phyloP scores from a whole-genome alignment of 345 rosid genomes.

The Brassica incana region DNA sequence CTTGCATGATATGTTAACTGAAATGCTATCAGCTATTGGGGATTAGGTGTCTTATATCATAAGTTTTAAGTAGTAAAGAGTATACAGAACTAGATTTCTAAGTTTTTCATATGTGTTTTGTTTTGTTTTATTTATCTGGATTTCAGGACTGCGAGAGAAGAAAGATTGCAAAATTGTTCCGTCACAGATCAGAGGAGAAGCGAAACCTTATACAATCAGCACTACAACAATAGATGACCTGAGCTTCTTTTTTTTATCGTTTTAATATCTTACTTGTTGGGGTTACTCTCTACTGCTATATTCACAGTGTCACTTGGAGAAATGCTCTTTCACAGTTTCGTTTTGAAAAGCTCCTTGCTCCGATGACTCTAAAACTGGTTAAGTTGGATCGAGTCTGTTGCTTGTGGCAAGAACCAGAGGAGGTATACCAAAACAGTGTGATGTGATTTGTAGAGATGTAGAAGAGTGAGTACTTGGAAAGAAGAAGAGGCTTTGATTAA shows the following conservation, averaged over 20 bases:
- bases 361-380: slow-evolving; percentile 14
- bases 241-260: neutral
- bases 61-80: neutral
- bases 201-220: slow-evolving; percentile 45
- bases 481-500: slow-evolving; percentile 13
- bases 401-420: slow-evolving; percentile 13
- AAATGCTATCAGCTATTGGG: neutral
- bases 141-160: slow-evolving; percentile 97
- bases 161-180: slow-evolving; percentile 76
- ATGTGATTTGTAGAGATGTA: slow-evolving; percentile 29
- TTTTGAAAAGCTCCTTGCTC: slow-evolving; percentile 24
- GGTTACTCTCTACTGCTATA: slow-evolving; percentile 1
- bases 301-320: slow-evolving; percentile 18
- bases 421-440: slow-evolving; percentile 26
- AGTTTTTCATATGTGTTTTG: neutral
- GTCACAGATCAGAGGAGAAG: slow-evolving; percentile 80
- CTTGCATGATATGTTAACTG: neutral
- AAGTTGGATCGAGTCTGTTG: slow-evolving; percentile 29
- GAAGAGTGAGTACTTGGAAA: slow-evolving; percentile 29
- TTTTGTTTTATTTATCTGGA: neutral
- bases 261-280: slow-evolving; percentile 23
- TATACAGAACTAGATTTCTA: neutral
- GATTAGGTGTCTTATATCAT: slow-evolving; percentile 9
- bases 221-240: slow-evolving; percentile 38
- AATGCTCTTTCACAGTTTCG: slow-evolving; percentile 9